A percentile compares a stretch with the other conserved stretches of the same genome.
Conservation (phyloP, 2,329 filamentous ascomycete species). For the Hymenoscyphus infarciens region DNA sequence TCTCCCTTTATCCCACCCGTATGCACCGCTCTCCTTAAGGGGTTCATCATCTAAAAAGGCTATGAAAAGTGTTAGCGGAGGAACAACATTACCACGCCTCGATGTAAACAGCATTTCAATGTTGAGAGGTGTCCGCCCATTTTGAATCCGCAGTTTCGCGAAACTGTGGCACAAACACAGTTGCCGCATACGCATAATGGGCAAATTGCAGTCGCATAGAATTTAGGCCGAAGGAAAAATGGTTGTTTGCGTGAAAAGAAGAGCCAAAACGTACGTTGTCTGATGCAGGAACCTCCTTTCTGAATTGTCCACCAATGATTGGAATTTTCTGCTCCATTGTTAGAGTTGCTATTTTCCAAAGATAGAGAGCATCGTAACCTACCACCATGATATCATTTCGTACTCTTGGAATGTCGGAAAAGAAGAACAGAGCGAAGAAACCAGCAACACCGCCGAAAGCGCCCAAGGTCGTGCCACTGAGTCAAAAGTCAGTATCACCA, state of each 20-base stretch:
- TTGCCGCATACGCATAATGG: neutral
- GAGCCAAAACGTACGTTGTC: constrained; percentile 52
- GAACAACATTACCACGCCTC: neutral
- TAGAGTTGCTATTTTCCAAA: no score
- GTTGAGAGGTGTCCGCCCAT: neutral
- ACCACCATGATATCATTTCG: constrained; percentile 57
- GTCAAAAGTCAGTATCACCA: neutral
- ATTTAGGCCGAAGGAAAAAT: neutral
- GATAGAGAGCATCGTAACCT: constrained; percentile 28
- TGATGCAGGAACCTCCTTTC: constrained; percentile 51
- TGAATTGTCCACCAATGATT: constrained; percentile 47
- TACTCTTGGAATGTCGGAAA: constrained; percentile 59
- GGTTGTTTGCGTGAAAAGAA: neutral
- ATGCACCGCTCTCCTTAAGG: neutral
- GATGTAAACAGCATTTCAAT: neutral
- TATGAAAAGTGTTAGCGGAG: constrained; percentile 1
- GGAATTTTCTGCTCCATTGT: constrained; percentile 48
- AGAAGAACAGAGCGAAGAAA: constrained; percentile 55
- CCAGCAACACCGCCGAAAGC: constrained; percentile 55
- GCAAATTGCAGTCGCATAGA: neutral
- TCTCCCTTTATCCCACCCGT: neutral
- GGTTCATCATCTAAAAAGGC: constrained; percentile 11
- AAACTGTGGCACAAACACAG: neutral
- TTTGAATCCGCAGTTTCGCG: neutral
- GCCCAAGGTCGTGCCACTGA: constrained; percentile 49